These are phyloP conservation scores for Globisporangium viniferum DNA, from an alignment of 352 stramenopile genomes.

Conservation along the genomic window DNA sequence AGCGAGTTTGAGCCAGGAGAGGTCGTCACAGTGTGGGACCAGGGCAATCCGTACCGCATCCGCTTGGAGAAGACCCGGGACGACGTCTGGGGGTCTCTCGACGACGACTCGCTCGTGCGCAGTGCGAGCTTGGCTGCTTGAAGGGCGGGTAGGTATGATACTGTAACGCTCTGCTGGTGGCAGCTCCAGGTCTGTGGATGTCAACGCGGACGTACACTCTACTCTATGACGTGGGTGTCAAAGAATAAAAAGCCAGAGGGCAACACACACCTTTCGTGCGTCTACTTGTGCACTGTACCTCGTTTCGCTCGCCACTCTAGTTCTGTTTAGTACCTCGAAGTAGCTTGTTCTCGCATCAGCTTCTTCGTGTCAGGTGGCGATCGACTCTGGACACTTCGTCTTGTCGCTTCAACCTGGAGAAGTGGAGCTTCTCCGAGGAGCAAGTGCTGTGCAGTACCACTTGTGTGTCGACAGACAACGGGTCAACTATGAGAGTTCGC, in stretches of 20 bases:
- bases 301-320: not conserved
- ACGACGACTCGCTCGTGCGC: conserved; percentile 35
- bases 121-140: not conserved
- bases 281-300: not conserved
- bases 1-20: conserved; percentile 35
- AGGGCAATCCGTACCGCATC: conserved; percentile 50
- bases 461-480: not conserved
- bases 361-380: not conserved
- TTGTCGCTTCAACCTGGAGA: not conserved
- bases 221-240: not conserved
- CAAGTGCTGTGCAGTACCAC: not conserved
- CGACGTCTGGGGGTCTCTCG: conserved; percentile 44
- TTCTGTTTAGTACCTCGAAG: too few relatives aligned
- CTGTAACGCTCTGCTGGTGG: not conserved
- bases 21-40: conserved; percentile 46
- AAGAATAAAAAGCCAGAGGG: not conserved
- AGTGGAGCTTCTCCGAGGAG: not conserved
- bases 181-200: not conserved
- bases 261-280: not conserved
- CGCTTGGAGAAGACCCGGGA: conserved; percentile 29
- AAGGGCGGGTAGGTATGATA: not conserved
- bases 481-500: too few relatives aligned
- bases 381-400: not conserved
- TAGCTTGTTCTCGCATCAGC: not conserved
- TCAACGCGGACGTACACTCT: too few relatives aligned